Evolutionary conservation across 805 yeast genomes (phyloP).

Genomic region (Wickerhamiella kurtzmanii): DNA sequence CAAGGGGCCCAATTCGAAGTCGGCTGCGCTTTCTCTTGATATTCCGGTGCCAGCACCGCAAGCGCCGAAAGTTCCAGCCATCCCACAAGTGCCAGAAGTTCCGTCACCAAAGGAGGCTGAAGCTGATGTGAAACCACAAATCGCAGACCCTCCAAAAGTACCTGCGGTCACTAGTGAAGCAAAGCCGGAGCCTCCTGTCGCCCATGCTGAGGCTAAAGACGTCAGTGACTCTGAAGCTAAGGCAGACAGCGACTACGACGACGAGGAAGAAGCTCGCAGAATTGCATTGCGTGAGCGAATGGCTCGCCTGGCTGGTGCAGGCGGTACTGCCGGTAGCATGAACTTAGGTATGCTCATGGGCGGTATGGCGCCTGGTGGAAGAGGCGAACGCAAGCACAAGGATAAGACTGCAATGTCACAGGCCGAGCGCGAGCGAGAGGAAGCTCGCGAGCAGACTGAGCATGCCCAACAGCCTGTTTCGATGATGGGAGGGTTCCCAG

Average conservation of each 20-base stretch:
- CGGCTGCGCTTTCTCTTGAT: not conserved
- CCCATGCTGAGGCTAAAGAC: not conserved
- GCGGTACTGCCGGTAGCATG: slow-evolving; percentile 59
- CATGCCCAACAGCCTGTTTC: slow-evolving; percentile 4
- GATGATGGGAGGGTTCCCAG: slow-evolving; percentile 2
- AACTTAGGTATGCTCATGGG: slow-evolving; percentile 27
- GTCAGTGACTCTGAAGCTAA: slow-evolving; percentile 5
- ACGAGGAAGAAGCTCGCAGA: slow-evolving; percentile 44
- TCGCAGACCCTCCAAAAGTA: too few species aligned
- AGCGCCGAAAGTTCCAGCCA: not conserved
- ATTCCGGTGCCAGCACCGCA: not conserved
- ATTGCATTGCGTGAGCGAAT: slow-evolving; percentile 75
- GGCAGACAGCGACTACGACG: slow-evolving; percentile 23
- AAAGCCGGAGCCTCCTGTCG: not conserved
- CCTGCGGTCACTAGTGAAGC: not conserved
- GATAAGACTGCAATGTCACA: slow-evolving; percentile 13
- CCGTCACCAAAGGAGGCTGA: not conserved
- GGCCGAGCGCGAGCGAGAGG: slow-evolving; percentile 12
- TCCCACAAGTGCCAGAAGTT: not conserved
- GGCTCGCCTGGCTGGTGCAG: slow-evolving; percentile 94
- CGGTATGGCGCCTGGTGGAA: slow-evolving; percentile 7
- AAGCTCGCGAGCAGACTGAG: slow-evolving; percentile 8
- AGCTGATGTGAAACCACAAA: not conserved
- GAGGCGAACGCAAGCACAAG: slow-evolving; percentile 9
- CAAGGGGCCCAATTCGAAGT: not conserved